Base-by-base conservation (phyloP, 495 filamentous ascomycete species). In the Daldinia concentrica region DNA sequence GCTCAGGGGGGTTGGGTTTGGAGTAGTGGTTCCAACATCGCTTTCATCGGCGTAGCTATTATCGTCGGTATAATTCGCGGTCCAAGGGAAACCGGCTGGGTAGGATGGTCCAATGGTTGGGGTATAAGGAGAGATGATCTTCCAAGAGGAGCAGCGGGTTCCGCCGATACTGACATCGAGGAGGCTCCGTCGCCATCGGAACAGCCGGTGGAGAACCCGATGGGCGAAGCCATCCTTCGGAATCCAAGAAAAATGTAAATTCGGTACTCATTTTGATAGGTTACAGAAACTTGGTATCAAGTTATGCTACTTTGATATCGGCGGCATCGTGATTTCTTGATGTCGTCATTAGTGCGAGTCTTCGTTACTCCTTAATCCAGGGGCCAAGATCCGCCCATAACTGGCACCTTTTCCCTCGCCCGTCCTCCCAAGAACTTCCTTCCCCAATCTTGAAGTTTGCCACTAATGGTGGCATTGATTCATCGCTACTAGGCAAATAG, bases 31-130 rank as follows among this genome's bases (percentile, higher is more conserved):
- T 86, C 86, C 27, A 91, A 88, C 74, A 83, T 94, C 65, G 91
- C 83, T 4, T 90, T 92, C 65, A 85, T 91, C 19, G 87, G 80
- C 0, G 78, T 85, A 22, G 88, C 89, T 17, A 68, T 93, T 67
- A 39, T 88, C 15, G 70, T 92, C 39, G 87, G 84, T 50, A 73
- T 88, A 50, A 76, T 78, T 11, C 83, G 90, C 26, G 91, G 90
- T 0, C 93, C 93, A 15, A 82, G 84, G 69, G 91, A 93, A 79
- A 87, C 76, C 34, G 81, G 90, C 0, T 94, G 92, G 92, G 54
- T 93, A 26, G 92, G 92, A 0, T 94, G 92, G 92, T 79, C 79
- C 14, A 91, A 90, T 9, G 91, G 92, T 0, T 90, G 89, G 87
- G 74, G 57, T 69, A 87, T 80, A 61, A 69, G 72, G 75, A 78